Evolutionary conservation across 306 rosid species (phyloP).

Genomic region (Vigna nakashimae): DNA sequence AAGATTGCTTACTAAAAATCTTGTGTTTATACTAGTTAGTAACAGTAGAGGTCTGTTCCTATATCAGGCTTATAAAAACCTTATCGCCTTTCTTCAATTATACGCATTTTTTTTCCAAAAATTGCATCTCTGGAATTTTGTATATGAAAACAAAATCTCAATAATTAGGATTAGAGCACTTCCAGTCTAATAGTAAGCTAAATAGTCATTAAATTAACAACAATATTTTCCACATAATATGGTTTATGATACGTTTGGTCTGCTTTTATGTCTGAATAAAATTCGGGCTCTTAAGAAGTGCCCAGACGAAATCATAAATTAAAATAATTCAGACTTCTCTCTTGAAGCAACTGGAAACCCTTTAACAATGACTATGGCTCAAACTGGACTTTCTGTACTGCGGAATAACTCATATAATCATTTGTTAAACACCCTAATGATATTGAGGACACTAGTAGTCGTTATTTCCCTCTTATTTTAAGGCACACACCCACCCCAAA

Average conservation of each 20-base stretch:
- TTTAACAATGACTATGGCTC: conserved; percentile 9
- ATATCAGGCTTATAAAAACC: conserved; percentile 6
- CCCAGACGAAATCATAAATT: too few relatives aligned
- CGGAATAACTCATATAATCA: conserved; percentile 13
- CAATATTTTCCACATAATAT: too few relatives aligned
- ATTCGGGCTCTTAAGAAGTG: too few relatives aligned
- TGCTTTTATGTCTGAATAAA: too few relatives aligned
- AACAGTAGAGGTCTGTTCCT: conserved; percentile 1
- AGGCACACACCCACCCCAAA: neutral
- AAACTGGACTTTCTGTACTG: conserved; percentile 16
- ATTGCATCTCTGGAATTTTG: neutral
- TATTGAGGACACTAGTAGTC: conserved; percentile 9
- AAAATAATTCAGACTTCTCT: too few relatives aligned
- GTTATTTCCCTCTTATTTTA: conserved; percentile 23
- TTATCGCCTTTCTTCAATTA: conserved; percentile 10
- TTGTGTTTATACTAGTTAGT: neutral
- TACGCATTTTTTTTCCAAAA: neutral
- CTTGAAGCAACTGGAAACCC: too few relatives aligned
- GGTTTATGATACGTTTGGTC: too few relatives aligned
- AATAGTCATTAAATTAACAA: neutral
- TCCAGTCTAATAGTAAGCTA: conserved; percentile 6
- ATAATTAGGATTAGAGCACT: conserved; percentile 9
- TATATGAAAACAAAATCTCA: conserved; percentile 1
- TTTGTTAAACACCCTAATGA: conserved; percentile 5
- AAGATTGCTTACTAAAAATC: conserved; percentile 8